Percentiles rank a stretch among this genome's conserved stretches.
phyloP scores from a whole-genome alignment of 371 early-diverging fungal genomes.

The Blakeslea trispora region DNA sequence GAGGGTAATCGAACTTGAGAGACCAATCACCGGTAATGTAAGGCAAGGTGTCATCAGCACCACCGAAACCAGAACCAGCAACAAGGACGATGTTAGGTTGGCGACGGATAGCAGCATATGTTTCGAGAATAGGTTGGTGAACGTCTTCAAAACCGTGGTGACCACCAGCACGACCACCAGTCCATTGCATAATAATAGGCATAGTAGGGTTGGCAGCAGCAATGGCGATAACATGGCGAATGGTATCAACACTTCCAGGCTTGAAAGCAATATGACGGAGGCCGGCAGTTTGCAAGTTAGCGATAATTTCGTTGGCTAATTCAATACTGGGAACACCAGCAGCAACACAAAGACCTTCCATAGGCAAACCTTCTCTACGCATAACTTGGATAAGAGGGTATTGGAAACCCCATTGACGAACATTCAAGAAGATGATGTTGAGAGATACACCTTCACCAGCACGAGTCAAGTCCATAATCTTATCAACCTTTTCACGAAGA shows the following conservation, averaged over 20 bases:
- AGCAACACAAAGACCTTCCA: constrained; percentile 89
- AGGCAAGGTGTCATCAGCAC: constrained; percentile 88
- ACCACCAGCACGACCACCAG: constrained; percentile 96
- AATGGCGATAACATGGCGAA: constrained; percentile 81
- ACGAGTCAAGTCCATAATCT: constrained; percentile 74
- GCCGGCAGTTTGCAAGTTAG: constrained; percentile 77
- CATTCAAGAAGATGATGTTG: constrained; percentile 93
- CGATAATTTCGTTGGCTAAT: constrained; percentile 86
- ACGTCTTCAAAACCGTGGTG: constrained; percentile 97
- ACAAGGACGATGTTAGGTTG: constrained; percentile 87
- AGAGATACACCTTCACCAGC: constrained; percentile 91
- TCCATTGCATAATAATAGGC: constrained; percentile 95
- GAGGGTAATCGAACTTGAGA: constrained; percentile 78
- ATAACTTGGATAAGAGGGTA: constrained; percentile 87
- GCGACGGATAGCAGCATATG: constrained; percentile 89
- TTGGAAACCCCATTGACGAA: constrained; percentile 96
- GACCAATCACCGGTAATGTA: constrained; percentile 96
- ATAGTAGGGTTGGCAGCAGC: constrained; percentile 89
- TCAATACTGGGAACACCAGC: constrained; percentile 95
- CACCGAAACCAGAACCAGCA: constrained; percentile 94
- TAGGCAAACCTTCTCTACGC: constrained; percentile 91
- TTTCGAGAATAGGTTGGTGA: constrained; percentile 92
- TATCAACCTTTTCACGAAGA: constrained; percentile 79
- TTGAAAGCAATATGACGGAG: constrained; percentile 91
- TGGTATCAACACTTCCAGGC: constrained; percentile 86